Evolutionary conservation across 345 rosid genomes (phyloP).

Genomic region (Gossypioides kirkii): DNA sequence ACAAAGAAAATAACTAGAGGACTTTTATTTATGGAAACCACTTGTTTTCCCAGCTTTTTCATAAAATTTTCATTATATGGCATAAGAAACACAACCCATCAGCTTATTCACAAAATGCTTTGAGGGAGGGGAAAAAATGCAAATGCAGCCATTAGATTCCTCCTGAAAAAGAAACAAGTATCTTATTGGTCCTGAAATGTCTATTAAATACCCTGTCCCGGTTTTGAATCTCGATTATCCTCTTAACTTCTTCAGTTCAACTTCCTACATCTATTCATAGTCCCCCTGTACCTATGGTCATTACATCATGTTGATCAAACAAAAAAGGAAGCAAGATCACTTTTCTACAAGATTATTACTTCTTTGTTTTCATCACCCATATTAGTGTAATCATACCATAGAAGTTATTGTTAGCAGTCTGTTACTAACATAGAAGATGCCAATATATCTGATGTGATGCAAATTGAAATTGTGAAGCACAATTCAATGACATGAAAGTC

Average conservation of each 20-base stretch:
- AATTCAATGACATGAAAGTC: background rate
- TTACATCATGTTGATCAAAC: background rate
- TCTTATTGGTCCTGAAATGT: background rate
- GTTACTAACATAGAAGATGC: background rate
- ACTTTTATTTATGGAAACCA: background rate
- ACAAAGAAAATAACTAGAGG: background rate
- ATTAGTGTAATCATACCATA: background rate
- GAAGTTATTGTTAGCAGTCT: background rate
- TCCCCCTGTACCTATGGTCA: background rate
- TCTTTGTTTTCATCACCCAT: background rate
- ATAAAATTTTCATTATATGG: background rate
- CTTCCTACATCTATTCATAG: background rate
- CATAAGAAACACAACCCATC: background rate
- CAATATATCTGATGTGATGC: background rate
- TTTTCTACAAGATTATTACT: background rate
- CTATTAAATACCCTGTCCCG: constrained; percentile 16
- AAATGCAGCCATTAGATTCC: background rate
- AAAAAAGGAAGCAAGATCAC: background rate
- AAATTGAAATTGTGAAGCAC: background rate
- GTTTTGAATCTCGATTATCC: background rate
- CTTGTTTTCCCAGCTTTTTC: background rate
- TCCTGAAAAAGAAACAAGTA: background rate
- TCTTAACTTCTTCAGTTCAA: background rate
- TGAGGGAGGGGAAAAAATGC: background rate
- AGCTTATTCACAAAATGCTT: background rate